Conservation (phyloP, 73 alveolate species). For the Loxodes magnus region DNA sequence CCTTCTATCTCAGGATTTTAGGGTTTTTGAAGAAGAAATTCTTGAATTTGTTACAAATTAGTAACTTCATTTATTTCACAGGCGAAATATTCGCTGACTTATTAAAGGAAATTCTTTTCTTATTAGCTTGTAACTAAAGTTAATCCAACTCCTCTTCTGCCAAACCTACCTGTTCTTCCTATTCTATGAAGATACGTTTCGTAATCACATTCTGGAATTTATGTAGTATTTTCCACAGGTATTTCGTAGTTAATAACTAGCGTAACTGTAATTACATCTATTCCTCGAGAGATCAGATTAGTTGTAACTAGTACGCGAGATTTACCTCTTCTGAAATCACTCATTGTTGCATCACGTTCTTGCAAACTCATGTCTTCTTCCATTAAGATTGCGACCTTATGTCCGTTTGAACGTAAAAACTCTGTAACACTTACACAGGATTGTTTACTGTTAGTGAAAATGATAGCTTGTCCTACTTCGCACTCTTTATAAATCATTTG, state of each 20-base stretch:
- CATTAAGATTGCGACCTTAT: constrained; percentile 29
- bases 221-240: no score
- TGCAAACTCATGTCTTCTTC: constrained; percentile 39
- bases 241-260: constrained; percentile 59
- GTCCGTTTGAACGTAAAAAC: constrained; percentile 22
- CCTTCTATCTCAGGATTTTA: no score
- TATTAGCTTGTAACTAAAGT: no score
- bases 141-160: no score
- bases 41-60: no score
- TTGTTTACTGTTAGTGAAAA: constrained; percentile 48
- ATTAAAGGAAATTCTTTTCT: no score
- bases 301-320: constrained; percentile 45
- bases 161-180: background rate
- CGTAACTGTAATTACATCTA: constrained; percentile 40
- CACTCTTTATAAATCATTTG: constrained; percentile 21
- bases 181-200: constrained; percentile 5
- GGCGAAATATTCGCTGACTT: no score
- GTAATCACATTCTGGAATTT: no score
- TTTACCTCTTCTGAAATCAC: constrained; percentile 35
- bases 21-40: no score
- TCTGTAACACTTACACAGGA: constrained; percentile 37
- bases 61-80: no score
- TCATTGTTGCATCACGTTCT: constrained; percentile 51
- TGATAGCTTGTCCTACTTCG: constrained; percentile 28
- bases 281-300: constrained; percentile 54